phyloP scores from a whole-genome alignment of 2,329 filamentous ascomycete species.

The Dactylellina drechsleri region DNA sequence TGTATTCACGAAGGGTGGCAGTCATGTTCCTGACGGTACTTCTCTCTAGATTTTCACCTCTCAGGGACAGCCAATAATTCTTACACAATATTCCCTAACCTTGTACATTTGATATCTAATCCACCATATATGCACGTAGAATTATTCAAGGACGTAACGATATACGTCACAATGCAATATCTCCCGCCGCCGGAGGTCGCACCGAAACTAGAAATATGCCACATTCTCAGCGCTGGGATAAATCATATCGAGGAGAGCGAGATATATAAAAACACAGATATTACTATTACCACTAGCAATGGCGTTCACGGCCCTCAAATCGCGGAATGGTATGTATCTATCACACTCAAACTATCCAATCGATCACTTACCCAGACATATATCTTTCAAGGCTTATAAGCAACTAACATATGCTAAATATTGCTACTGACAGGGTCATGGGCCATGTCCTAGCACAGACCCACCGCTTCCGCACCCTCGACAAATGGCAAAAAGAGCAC shows the following conservation, averaged over 20 bases:
- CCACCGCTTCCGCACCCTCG: slow-evolving; percentile 53
- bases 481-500: slow-evolving; percentile 54
- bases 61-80: neutral
- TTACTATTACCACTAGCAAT: slow-evolving; percentile 68
- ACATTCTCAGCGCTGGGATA: slow-evolving; percentile 68
- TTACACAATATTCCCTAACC: no score
- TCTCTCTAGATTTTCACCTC: neutral
- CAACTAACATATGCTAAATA: no score
- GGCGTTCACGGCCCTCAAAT: slow-evolving; percentile 66
- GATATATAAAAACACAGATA: slow-evolving; percentile 66
- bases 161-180: slow-evolving; percentile 64
- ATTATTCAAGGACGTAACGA: slow-evolving; percentile 63
- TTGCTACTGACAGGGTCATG: slow-evolving; percentile 15
- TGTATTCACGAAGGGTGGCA: slow-evolving; percentile 23
- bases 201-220: slow-evolving; percentile 67
- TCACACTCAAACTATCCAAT: no score
- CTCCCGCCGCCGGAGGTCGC: slow-evolving; percentile 64
- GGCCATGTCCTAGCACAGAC: slow-evolving; percentile 43
- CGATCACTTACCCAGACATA: no score
- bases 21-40: slow-evolving; percentile 40
- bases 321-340: slow-evolving; percentile 53
- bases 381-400: no score
- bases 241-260: slow-evolving; percentile 66
- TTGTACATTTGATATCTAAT: no score
- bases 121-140: slow-evolving; percentile 25